Percentiles rank a stretch among this genome's conserved stretches.
phyloP scores from a whole-genome alignment of 208 protist species.

The Plasmodiophora brassicae region DNA sequence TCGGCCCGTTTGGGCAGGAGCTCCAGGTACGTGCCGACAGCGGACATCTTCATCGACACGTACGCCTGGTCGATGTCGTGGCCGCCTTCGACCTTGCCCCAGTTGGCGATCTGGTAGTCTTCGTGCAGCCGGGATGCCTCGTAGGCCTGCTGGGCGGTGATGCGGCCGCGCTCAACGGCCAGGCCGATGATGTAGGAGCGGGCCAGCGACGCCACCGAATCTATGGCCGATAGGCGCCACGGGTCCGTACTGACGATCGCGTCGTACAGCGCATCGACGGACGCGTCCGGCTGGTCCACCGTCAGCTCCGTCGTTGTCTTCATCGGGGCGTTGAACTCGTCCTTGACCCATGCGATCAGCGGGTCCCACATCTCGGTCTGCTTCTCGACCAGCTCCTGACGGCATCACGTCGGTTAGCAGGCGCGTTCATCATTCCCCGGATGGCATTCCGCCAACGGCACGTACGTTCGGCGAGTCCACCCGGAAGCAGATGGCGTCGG shows the following conservation, averaged over 20 bases:
- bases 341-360: neutral
- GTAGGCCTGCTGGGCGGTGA: neutral
- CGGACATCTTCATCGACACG: neutral
- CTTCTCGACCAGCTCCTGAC: neutral
- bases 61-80: conserved; percentile 25
- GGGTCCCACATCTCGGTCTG: neutral
- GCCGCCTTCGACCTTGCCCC: neutral
- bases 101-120: conserved; percentile 14
- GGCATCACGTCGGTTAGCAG: no score
- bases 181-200: neutral
- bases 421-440: neutral
- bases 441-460: neutral
- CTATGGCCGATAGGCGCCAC: neutral
- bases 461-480: neutral
- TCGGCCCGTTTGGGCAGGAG: no score
- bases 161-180: neutral
- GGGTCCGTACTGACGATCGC: neutral
- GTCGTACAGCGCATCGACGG: neutral
- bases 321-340: conserved; percentile 21
- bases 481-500: conserved; percentile 20
- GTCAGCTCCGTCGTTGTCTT: neutral
- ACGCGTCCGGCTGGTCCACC: neutral
- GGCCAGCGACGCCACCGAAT: neutral
- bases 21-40: neutral
- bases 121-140: neutral